Evolutionary conservation across 495 filamentous ascomycete species (phyloP), one percentile per base, ranked within the genome.

Genomic region (Aspergillus hancockii): DNA sequence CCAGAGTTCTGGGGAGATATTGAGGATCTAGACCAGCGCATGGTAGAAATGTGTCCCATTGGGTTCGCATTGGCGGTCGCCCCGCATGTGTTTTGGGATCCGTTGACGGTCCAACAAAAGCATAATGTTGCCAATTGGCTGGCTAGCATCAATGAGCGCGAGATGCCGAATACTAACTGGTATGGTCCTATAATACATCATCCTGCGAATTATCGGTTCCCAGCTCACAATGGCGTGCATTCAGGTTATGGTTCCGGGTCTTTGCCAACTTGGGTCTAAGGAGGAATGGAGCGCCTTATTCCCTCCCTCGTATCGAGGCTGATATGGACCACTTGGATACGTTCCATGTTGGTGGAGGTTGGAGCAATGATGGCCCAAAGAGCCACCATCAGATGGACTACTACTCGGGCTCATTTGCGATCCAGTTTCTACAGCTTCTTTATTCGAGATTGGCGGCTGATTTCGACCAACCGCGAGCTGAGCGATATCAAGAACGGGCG

Each of bases 21-120:
- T 54, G 78, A 85, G 61, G 88, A 90, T 66, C 81, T 85, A 55
- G 89, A 92, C 61, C 88, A 92, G 77, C 76, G 89, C n/a, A 92
- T 91, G 88, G 89, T 91, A 19, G 90, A 91, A 68, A 90, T 91
- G 82, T 91, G 88, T 64, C 88, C 89, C 13, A 79, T 92, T 56
- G 83, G 83, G 10, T 90, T 81, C 57, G 81, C 86, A 34, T 69
- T 90, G 58, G 85, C 83, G 16, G 83, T 88, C 40, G 85, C 83
- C 14, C 80, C 84, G 19, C 74, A 76, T 58, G 60, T 74, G 6
- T 85, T 93, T 57, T 93, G 88, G 89, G 74, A 85, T 40, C 81
- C 81, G 1, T 73, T 93, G 58, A 79, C 75, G 5, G 79, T 79
- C 40, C 74, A 75, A 61, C 81, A 88, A 63, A 83, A 81, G 63